Evolutionary conservation across 139 green algal species (phyloP).

Genomic region (Chlamydomonas incerta): DNA sequence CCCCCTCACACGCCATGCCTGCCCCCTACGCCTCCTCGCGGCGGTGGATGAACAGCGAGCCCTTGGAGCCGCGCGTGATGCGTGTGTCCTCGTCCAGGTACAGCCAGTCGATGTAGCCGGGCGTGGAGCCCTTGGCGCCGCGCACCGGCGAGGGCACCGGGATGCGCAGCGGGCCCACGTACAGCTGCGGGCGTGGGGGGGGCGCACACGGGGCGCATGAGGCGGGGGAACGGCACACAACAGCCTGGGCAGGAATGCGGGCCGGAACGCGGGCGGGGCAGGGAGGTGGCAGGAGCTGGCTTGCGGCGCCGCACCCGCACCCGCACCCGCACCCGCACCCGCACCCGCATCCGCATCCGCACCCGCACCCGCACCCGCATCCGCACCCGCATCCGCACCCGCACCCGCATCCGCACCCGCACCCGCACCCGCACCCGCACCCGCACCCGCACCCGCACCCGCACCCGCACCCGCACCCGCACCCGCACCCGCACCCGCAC

Average conservation of each 20-base stretch:
- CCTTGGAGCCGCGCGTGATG: slow-evolving; percentile 79
- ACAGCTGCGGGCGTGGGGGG: slow-evolving; percentile 29
- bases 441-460: no score
- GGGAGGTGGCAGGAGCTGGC: no score
- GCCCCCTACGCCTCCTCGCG: slow-evolving; percentile 20
- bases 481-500: no score
- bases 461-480: no score
- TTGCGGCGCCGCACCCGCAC: no score
- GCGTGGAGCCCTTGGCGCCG: slow-evolving; percentile 6
- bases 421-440: no score
- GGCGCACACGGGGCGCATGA: not conserved
- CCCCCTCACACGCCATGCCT: not conserved
- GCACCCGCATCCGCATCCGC: no score
- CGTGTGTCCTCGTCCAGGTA: slow-evolving; percentile 82
- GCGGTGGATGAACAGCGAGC: slow-evolving; percentile 69
- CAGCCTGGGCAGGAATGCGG: not conserved
- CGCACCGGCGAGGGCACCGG: slow-evolving; percentile 19
- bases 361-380: no score
- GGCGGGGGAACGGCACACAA: not conserved
- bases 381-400: no score
- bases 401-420: no score
- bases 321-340: no score
- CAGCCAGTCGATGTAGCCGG: slow-evolving; percentile 84
- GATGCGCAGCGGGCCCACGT: slow-evolving; percentile 58
- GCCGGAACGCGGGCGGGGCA: no score